A percentile compares a stretch with the other conserved stretches of the same genome.
Conservation (phyloP, 1,284 basidiomycete genomes). For the Heterobasidion annosum region DNA sequence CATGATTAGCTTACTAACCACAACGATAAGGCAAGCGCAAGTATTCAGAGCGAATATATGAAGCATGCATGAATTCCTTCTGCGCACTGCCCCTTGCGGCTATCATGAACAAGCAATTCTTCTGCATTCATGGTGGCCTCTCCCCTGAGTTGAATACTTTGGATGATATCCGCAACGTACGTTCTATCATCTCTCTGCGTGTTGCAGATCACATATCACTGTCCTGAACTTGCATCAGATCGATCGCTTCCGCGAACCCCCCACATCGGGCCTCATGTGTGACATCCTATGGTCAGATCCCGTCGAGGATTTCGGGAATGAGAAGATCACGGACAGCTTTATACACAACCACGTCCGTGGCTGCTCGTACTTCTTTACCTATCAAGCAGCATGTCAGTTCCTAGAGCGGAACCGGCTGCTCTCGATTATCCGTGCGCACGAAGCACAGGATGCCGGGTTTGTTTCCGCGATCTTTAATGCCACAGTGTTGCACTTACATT, state of each 20-base stretch:
- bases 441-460: slow-evolving; percentile 87
- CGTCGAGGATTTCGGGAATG: slow-evolving; percentile 87
- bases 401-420: slow-evolving; percentile 89
- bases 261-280: slow-evolving; percentile 91
- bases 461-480: neutral
- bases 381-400: slow-evolving; percentile 90
- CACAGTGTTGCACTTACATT: neutral
- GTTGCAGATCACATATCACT: neutral
- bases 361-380: slow-evolving; percentile 98
- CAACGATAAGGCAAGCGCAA: slow-evolving; percentile 74
- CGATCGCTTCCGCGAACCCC: slow-evolving; percentile 92
- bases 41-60: slow-evolving; percentile 86
- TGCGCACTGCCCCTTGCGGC: slow-evolving; percentile 88
- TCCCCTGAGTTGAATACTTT: slow-evolving; percentile 88
- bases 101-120: slow-evolving; percentile 96
- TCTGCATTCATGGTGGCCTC: slow-evolving; percentile 92
- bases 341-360: slow-evolving; percentile 91
- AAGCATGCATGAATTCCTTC: slow-evolving; percentile 91
- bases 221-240: slow-evolving; percentile 38
- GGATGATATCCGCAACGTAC: slow-evolving; percentile 77
- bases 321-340: slow-evolving; percentile 82
- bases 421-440: slow-evolving; percentile 93
- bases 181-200: slow-evolving; percentile 12
- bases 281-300: slow-evolving; percentile 95
- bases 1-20: neutral